Base-by-base conservation (phyloP, 1,284 basidiomycete species). In the Cystobasidium pallidum region DNA sequence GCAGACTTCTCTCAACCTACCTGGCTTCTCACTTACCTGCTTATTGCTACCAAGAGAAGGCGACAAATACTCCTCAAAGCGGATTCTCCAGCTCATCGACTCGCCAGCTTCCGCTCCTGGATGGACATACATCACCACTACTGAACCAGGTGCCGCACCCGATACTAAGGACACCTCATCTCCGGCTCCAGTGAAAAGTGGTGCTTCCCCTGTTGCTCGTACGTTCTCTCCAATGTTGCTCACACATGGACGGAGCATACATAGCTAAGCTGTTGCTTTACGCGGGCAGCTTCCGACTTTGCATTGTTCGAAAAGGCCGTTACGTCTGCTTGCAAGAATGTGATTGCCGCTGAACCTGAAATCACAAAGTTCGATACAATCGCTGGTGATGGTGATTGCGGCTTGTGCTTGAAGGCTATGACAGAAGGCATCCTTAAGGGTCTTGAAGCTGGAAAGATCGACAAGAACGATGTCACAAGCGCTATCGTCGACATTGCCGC, bases 341-440 rank as follows among this genome's bases (percentile, higher is more conserved):
- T 96, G 71, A 86, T 92, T 67, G 82, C 82, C 8, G 90, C 89
- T 8, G 94, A 95, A 80, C 87, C 90, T 1, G 91, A 94, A 76
- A 92, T 97, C 73, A 96, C 94, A 3, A 83, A 86, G 36, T 90
- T 91, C 87, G 94, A 97, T 81, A 89, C 86, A 75, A 89, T 91
- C 66, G 88, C 88, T 3, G 87, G 87, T 7, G 87, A 88, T 77
- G 87, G 87, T 66, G 84, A 85, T 81, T 92, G 91, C 77, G 93
- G 93, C 0, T 83, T 92, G 47, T 94, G 92, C 0, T 85, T 95
- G 65, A 91, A 92, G 82, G 86, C 88, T 21, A 86, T 87, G 47
- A 87, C 86, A 39, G 83, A 85, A 59, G 86, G 85, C 83, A 74
- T 78, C 55, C 58, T 76, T 36, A 73, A 65, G 43, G 70, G 55